Evolutionary conservation across 2,329 filamentous ascomycete genomes (phyloP), one percentile per base, ranked within the genome.

Genomic region (Laburnicola sp.): DNA sequence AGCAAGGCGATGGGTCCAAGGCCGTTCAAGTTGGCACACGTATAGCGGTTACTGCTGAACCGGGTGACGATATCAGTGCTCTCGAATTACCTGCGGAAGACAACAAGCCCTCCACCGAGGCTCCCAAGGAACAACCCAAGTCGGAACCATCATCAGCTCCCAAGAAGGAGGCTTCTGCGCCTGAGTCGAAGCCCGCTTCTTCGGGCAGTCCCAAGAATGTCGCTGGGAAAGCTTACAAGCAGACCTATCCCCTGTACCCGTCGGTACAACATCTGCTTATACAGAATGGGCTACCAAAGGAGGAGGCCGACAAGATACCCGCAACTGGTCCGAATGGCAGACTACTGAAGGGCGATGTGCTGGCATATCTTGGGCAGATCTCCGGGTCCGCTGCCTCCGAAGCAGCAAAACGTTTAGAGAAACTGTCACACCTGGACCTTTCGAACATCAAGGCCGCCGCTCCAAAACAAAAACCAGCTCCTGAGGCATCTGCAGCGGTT

Each of bases 281-380:
- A 74, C 81, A 87, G 72, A 86, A 95, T 68, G 86, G 87, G 56
- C 77, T 99, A 48, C 82, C 88, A 64, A 83, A 87, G 60, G 85
- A 86, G 40, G 89, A 91, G 52, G 80, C 91, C 45, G 80, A 85
- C 74, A 87, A 89, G 72, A 97, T 97, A 72, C 88, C 86, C 46
- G 88, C 91, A 4, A 93, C 89, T 21, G 94, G 94, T 23, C 94
- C 94, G 27, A 86, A 86, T 65, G 91, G 92, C 51, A 86, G 94
- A 54, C 80, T 99, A 48, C 82, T 99, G 56, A 99, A 99, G 81
- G 94, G 94, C 49, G 94, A 99, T 70, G 87, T 99, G 5, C 84
- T 99, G 47, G 92, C 91, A 41, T 94, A 93, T 73, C 75, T 97
- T 11, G 94, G 94, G 56, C 79, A 81, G 62, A 90, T 97, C 66